Evolutionary conservation across 2,329 filamentous ascomycete genomes (phyloP).

Genomic region (Lojkania enalia): DNA sequence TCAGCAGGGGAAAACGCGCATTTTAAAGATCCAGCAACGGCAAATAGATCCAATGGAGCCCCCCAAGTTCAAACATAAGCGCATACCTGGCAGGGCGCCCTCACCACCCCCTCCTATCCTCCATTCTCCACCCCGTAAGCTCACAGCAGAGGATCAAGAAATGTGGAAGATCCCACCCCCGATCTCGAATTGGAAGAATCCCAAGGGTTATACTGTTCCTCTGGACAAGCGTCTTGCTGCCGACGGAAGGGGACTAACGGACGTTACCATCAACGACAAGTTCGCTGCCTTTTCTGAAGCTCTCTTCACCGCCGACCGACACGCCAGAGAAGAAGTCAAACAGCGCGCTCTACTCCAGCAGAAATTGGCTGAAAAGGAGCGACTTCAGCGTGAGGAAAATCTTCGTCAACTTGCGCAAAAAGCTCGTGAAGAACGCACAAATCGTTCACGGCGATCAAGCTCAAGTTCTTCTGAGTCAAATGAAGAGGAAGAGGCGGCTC

Average conservation of each 20-base stretch:
- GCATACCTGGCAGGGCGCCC: constrained; percentile 89
- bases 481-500: constrained; percentile 70
- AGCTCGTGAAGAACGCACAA: constrained; percentile 77
- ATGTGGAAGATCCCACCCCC: constrained; percentile 91
- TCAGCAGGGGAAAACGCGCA: constrained; percentile 81
- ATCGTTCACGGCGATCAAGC: constrained; percentile 46
- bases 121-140: constrained; percentile 90
- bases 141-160: constrained; percentile 96
- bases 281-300: constrained; percentile 96
- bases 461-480: constrained; percentile 41
- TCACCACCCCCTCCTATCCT: constrained; percentile 92
- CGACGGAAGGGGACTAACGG: constrained; percentile 87
- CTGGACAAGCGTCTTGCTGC: constrained; percentile 94
- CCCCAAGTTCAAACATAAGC: constrained; percentile 98
- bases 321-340: constrained; percentile 93
- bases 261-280: constrained; percentile 97
- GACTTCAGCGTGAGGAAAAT: constrained; percentile 89
- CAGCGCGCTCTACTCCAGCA: constrained; percentile 95
- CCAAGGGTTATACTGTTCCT: constrained; percentile 95
- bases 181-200: constrained; percentile 99
- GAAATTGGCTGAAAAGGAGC: constrained; percentile 93
- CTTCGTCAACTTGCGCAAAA: constrained; percentile 86
- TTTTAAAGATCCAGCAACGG: constrained; percentile 97
- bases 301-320: constrained; percentile 88
- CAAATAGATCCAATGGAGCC: constrained; percentile 96